These are phyloP conservation scores for Nadsonia commutata DNA, from an alignment of 1,139 yeast species.

Conservation along the genomic window DNA sequence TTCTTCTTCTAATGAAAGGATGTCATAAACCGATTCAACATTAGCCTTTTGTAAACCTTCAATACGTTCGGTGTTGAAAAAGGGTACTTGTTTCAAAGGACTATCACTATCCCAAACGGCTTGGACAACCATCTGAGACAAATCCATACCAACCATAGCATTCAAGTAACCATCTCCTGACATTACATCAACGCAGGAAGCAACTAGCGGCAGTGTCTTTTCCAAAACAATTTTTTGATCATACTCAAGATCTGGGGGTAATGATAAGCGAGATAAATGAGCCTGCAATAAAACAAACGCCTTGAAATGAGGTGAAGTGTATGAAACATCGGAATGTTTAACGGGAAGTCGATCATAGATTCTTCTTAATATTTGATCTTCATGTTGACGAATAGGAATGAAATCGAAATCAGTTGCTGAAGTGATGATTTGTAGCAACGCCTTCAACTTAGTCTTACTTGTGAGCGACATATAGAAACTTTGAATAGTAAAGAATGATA, in stretches of 20 bases:
- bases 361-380: slow-evolving; percentile 32
- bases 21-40: slow-evolving; percentile 65
- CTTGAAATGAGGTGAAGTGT: slow-evolving; percentile 30
- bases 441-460: slow-evolving; percentile 42
- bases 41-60: slow-evolving; percentile 39
- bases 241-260: slow-evolving; percentile 43
- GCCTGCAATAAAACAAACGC: slow-evolving; percentile 69
- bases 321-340: slow-evolving; percentile 26
- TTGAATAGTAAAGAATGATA: slow-evolving; percentile 54
- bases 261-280: slow-evolving; percentile 50
- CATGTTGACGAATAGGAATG: slow-evolving; percentile 48
- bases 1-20: slow-evolving; percentile 71
- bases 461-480: slow-evolving; percentile 38
- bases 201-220: slow-evolving; percentile 36
- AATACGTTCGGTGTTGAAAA: slow-evolving; percentile 39
- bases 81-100: slow-evolving; percentile 73
- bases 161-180: slow-evolving; percentile 71
- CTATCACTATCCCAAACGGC: slow-evolving; percentile 74
- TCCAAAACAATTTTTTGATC: slow-evolving; percentile 44
- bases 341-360: slow-evolving; percentile 51
- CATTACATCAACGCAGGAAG: slow-evolving; percentile 60
- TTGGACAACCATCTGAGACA: slow-evolving; percentile 80
- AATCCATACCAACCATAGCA: slow-evolving; percentile 73
- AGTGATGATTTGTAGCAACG: slow-evolving; percentile 50
- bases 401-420: slow-evolving; percentile 56